Evolutionary conservation across 208 protist genomes (phyloP), one percentile per base, ranked within the genome.

Genomic region (Crithidia thermophila): DNA sequence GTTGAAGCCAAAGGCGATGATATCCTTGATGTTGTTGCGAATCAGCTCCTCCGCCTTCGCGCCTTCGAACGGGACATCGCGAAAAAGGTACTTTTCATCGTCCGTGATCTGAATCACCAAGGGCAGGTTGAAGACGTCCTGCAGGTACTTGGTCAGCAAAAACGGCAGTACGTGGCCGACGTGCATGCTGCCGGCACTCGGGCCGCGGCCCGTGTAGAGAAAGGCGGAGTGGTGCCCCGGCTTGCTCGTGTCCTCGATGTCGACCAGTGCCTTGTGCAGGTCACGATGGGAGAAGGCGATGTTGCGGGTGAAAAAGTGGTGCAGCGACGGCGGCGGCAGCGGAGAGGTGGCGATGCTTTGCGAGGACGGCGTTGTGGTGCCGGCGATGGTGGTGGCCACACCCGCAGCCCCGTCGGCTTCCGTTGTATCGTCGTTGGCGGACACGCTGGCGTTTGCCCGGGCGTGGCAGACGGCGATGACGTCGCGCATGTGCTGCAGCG

Each of bases 31-130:
- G 84, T 99, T 99, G 74, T 98, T 94, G 23, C 56, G 45, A 7
- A 94, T 93, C n/a, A 98, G 68, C 21, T 82, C 60, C 30, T 93
- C 75, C 9, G 77, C 72, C 66, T 94, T 81, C 10, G 92, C 85
- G 8, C 98, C 68, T 11, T 79, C 74, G 37, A 98, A 79, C 10
- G 83, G 83, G 0, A 96, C 73, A 67, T 97, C 93, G 56, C 99
- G 99, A 73, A 98, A 99, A 36, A 99, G 88, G 56, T 94, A 99
- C 82, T 99, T 99, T 75, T 99, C 99, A 78, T 99, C 99, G 70
- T 99, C 99, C 20, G 99, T 99, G 71, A 99, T 94, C 77, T 99
- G 99, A 63, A 99, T 98, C 11, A 99, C 98, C 7, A 99, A 69
- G n/a, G 98, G 98, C 18, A 98, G 91, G 27, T 91, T 71, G 59